Percentiles rank a stretch among this genome's conserved stretches.
These are phyloP conservation scores for Oryza australiensis DNA, from an alignment of 176 grass and related monocot species.

Conservation along the genomic window DNA sequence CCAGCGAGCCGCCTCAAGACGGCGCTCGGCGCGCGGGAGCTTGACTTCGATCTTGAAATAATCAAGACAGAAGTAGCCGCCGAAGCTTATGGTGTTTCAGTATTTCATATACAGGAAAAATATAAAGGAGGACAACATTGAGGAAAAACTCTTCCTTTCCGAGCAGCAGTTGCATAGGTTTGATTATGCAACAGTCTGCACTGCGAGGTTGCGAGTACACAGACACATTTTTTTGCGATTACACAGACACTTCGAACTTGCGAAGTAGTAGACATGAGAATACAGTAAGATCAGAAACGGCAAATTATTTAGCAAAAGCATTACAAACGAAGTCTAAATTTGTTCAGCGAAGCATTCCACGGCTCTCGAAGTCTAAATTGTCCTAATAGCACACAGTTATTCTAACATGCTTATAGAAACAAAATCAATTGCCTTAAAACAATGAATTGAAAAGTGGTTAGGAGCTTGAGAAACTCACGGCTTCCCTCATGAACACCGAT, in stretches of 20 bases:
- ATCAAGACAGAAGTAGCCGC: background rate
- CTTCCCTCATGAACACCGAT: constrained; percentile 82
- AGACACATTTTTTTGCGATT: background rate
- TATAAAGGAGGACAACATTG: background rate
- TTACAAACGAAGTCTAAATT: background rate
- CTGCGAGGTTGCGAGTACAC: background rate
- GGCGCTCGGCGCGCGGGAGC: constrained; percentile 57
- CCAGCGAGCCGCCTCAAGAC: constrained; percentile 63
- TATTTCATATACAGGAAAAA: constrained; percentile 11
- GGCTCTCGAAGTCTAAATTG: background rate
- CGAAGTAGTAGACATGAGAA: background rate
- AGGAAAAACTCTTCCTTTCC: background rate
- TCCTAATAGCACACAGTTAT: background rate
- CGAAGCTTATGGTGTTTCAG: background rate
- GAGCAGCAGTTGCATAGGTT: background rate
- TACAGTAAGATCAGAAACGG: background rate
- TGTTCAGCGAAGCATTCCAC: background rate
- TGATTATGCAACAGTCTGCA: background rate
- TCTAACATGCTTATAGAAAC: background rate
- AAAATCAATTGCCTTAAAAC: background rate
- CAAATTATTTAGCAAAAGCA: constrained; percentile 13
- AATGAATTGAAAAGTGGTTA: constrained; percentile 6
- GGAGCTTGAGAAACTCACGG: constrained; percentile 56
- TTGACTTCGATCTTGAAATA: constrained; percentile 73
- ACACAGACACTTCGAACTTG: background rate